These are phyloP conservation scores for Boletus bicolor DNA, from an alignment of 768 basidiomycete species.

Conservation along the genomic window DNA sequence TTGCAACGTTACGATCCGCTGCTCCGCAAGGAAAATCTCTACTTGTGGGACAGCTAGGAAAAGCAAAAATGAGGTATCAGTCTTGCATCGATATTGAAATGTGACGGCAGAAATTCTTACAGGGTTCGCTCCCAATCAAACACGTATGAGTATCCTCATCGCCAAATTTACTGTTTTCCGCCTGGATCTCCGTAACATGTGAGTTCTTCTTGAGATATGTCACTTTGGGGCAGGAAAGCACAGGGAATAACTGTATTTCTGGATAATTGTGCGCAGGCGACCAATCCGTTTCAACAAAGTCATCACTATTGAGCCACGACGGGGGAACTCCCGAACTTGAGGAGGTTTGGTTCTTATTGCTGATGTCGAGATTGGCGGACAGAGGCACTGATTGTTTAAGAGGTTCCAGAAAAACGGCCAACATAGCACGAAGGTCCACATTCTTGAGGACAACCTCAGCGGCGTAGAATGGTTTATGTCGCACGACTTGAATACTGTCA, in stretches of 20 bases:
- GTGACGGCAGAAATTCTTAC: slow-evolving; percentile 38
- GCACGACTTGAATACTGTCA: slow-evolving; percentile 54
- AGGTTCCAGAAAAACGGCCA: slow-evolving; percentile 75
- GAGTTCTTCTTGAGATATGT: slow-evolving; percentile 71
- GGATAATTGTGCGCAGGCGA: slow-evolving; percentile 47
- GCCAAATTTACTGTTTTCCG: slow-evolving; percentile 75
- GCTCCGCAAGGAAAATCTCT: slow-evolving; percentile 57
- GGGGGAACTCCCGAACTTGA: slow-evolving; percentile 38
- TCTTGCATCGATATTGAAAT: not conserved
- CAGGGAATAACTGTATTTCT: slow-evolving; percentile 62
- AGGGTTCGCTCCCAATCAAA: slow-evolving; percentile 66
- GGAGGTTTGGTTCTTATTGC: slow-evolving; percentile 35
- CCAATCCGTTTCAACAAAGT: slow-evolving; percentile 82
- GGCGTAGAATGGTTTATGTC: slow-evolving; percentile 83
- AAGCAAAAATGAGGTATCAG: slow-evolving; percentile 4
- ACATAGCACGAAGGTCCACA: slow-evolving; percentile 70
- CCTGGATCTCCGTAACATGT: slow-evolving; percentile 37
- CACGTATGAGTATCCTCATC: slow-evolving; percentile 81
- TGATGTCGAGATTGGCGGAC: slow-evolving; percentile 42
- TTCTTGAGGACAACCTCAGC: slow-evolving; percentile 80
- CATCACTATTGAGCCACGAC: slow-evolving; percentile 74
- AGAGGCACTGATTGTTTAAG: slow-evolving; percentile 58
- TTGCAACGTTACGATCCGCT: slow-evolving; percentile 52
- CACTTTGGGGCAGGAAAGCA: slow-evolving; percentile 78
- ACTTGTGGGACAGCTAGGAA: slow-evolving; percentile 56